These are phyloP conservation scores for Globisporangium alternatum DNA, from an alignment of 352 stramenopile genomes.

Conservation along the genomic window DNA sequence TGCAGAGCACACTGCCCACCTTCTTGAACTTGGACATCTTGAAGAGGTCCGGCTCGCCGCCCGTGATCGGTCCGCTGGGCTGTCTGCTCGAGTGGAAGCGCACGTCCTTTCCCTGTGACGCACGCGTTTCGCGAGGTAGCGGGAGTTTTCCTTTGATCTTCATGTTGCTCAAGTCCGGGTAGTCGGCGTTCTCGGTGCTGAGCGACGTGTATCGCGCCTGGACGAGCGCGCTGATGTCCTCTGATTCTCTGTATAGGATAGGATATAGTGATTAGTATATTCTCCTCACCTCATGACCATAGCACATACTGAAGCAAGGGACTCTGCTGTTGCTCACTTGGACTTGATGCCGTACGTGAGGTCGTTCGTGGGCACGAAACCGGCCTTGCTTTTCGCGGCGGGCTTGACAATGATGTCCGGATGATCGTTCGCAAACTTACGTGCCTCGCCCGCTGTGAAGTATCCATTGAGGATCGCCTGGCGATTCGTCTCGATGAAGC, in stretches of 20 bases:
- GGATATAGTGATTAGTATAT: background rate
- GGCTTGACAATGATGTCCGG: slow-evolving; percentile 72
- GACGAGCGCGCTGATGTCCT: slow-evolving; percentile 69
- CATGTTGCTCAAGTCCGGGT: slow-evolving; percentile 77
- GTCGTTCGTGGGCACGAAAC: slow-evolving; percentile 53
- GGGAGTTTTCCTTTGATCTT: slow-evolving; percentile 83
- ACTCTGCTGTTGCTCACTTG: slow-evolving; percentile 32
- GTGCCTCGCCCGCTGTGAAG: slow-evolving; percentile 53
- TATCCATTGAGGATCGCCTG: slow-evolving; percentile 59
- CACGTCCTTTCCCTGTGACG: slow-evolving; percentile 66
- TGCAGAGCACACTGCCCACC: slow-evolving; percentile 60
- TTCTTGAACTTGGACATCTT: slow-evolving; percentile 89
- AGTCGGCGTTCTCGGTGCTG: slow-evolving; percentile 60
- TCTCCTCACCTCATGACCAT: background rate
- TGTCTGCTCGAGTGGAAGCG: slow-evolving; percentile 36
- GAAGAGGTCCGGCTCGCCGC: slow-evolving; percentile 40
- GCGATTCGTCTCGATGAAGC: slow-evolving; percentile 81
- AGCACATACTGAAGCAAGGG: background rate
- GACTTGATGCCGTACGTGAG: slow-evolving; percentile 76
- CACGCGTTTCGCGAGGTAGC: slow-evolving; percentile 64
- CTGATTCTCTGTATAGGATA: slow-evolving; percentile 41
- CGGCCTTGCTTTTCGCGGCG: slow-evolving; percentile 47
- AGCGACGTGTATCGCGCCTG: slow-evolving; percentile 72
- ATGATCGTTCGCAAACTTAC: slow-evolving; percentile 65
- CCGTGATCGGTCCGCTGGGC: slow-evolving; percentile 24